Evolutionary conservation across 441 rosid genomes (phyloP).

Genomic region (Bocquillonia castaneifolia): DNA sequence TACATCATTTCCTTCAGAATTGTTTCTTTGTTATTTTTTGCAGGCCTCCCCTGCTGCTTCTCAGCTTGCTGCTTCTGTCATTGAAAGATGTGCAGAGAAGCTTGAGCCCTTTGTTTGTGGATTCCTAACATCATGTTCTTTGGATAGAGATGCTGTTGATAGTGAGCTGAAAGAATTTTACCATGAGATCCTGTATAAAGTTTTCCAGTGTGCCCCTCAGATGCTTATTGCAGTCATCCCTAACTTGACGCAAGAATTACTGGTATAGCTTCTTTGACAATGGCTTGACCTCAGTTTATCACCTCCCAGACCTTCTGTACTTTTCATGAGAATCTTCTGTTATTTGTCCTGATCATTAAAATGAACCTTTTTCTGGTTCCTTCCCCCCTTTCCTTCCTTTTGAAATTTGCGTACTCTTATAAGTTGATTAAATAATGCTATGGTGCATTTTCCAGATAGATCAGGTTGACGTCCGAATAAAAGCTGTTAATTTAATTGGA

Average conservation of each 20-base stretch:
- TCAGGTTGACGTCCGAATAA: conserved; percentile 92
- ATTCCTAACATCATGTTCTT: conserved; percentile 69
- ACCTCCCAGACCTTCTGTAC: neutral
- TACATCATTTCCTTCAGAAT: neutral
- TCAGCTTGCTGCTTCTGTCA: conserved; percentile 72
- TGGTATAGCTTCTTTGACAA: conserved; percentile 39
- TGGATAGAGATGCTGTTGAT: conserved; percentile 60
- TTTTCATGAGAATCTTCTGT: neutral
- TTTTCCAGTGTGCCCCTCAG: conserved; percentile 74
- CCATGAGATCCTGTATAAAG: conserved; percentile 68
- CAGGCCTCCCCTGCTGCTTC: conserved; percentile 61
- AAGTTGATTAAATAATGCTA: conserved; percentile 22
- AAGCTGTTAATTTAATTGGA: conserved; percentile 80
- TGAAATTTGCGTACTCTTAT: neutral
- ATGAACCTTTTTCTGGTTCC: neutral
- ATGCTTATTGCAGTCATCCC: conserved; percentile 77
- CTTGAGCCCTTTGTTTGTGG: conserved; percentile 71
- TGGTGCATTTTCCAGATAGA: conserved; percentile 56
- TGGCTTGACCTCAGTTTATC: conserved; percentile 9
- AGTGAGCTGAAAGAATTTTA: conserved; percentile 71
- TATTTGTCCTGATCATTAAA: neutral
- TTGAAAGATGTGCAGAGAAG: conserved; percentile 57
- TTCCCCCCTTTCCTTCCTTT: conserved; percentile 16
- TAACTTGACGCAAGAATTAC: conserved; percentile 67
- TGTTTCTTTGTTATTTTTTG: conserved; percentile 13